A percentile compares a stretch with the other conserved stretches of the same genome.
phyloP scores from a whole-genome alignment of 1,284 basidiomycete genomes.

The Boletus smithii region DNA sequence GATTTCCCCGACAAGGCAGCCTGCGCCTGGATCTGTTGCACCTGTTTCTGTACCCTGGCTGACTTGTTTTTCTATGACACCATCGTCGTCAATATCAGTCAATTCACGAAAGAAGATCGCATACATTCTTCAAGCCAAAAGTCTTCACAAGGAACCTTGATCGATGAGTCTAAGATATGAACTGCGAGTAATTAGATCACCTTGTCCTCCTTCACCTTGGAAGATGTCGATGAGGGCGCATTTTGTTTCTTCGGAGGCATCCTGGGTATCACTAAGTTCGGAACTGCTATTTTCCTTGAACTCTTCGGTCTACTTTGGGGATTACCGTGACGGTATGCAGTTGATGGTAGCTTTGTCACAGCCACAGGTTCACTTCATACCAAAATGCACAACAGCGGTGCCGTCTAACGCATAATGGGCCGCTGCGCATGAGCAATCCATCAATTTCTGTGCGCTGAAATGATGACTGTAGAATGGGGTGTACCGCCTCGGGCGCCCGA shows the following conservation, averaged over 20 bases:
- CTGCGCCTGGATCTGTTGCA: slow-evolving; percentile 78
- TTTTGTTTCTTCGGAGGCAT: slow-evolving; percentile 75
- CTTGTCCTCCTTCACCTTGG: slow-evolving; percentile 76
- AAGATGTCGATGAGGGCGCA: slow-evolving; percentile 45
- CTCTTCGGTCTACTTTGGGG: not conserved
- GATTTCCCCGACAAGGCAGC: slow-evolving; percentile 72
- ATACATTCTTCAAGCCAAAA: slow-evolving; percentile 91
- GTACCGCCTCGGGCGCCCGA: no score
- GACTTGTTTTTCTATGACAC: slow-evolving; percentile 85
- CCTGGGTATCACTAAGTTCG: not conserved
- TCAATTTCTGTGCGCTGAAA: no score
- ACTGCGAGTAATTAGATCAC: slow-evolving; percentile 37
- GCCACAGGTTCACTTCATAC: no score
- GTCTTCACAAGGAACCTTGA: slow-evolving; percentile 51
- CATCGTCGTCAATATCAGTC: slow-evolving; percentile 14
- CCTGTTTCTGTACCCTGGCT: slow-evolving; percentile 85
- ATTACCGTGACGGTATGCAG: no score
- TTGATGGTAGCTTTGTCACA: not conserved
- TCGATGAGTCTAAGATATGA: slow-evolving; percentile 30
- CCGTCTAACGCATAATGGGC: no score
- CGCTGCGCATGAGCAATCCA: no score
- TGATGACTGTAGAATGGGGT: no score
- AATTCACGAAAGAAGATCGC: slow-evolving; percentile 25
- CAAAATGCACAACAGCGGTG: no score
- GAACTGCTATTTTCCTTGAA: not conserved